These are phyloP conservation scores for Venturia aucupariae DNA, from an alignment of 2,329 filamentous ascomycete species.

Conservation along the genomic window DNA sequence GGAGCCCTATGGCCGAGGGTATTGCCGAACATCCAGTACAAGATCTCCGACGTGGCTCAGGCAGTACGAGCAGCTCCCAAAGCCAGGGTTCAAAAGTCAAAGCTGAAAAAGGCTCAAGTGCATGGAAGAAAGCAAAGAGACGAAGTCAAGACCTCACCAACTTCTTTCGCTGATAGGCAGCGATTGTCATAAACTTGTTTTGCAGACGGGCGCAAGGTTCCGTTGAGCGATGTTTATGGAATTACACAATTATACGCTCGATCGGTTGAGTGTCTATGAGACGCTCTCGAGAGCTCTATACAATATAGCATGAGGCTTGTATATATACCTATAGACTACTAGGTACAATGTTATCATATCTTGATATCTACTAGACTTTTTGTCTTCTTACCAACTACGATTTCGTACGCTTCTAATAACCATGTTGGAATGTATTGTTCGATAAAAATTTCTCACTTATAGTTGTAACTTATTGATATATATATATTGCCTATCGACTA, in stretches of 20 bases:
- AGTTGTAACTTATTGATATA: too few relatives aligned
- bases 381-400: too few relatives aligned
- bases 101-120: not conserved
- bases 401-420: too few relatives aligned
- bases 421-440: too few relatives aligned
- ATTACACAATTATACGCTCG: conserved; percentile 8
- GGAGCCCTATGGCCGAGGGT: conserved; percentile 1
- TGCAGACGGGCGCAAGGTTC: too few relatives aligned
- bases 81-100: not conserved
- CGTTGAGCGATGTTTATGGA: too few relatives aligned
- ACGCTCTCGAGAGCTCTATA: conserved; percentile 13
- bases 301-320: not conserved
- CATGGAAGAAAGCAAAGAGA: conserved; percentile 5
- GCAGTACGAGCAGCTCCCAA: conserved; percentile 7
- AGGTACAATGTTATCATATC: too few relatives aligned
- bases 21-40: not conserved
- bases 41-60: not conserved
- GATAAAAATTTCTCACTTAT: too few relatives aligned
- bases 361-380: too few relatives aligned
- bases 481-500: too few relatives aligned
- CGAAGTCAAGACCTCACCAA: not conserved
- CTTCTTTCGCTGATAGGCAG: conserved; percentile 1
- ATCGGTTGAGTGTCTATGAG: conserved; percentile 14
- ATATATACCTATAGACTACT: too few relatives aligned
- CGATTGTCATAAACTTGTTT: too few relatives aligned